A percentile compares a stretch with the other conserved stretches of the same genome.
Conservation (phyloP, 495 filamentous ascomycete genomes). For the Xylaria intraflava region DNA sequence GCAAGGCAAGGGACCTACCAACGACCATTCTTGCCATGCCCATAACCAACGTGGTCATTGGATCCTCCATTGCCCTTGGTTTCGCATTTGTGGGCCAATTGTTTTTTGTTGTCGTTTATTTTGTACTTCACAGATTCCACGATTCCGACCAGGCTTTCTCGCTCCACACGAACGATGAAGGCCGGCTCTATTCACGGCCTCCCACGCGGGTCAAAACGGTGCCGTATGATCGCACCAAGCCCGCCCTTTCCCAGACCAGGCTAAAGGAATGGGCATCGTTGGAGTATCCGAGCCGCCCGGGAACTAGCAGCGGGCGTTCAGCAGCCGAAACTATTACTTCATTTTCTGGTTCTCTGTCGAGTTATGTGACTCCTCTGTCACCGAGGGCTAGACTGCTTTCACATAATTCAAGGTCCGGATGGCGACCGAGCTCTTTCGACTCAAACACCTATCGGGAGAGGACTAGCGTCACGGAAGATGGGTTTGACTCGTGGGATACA, state of each 20-base stretch:
- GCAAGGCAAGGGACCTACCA: conserved; percentile 21
- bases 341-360: conserved; percentile 46
- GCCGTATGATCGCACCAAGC: conserved; percentile 38
- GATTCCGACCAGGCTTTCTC: conserved; percentile 18
- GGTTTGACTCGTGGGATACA: conserved; percentile 66
- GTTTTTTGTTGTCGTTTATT: conserved; percentile 34
- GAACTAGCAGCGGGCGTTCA: conserved; percentile 36
- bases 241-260: conserved; percentile 13
- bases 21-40: conserved; percentile 27
- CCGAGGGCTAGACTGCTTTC: conserved; percentile 43
- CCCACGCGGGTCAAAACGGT: conserved; percentile 38
- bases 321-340: conserved; percentile 46
- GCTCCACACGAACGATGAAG: conserved; percentile 27
- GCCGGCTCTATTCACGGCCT: conserved; percentile 11
- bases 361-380: conserved; percentile 43
- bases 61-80: conserved; percentile 35
- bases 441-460: conserved; percentile 29
- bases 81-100: conserved; percentile 36
- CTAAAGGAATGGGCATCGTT: conserved; percentile 21
- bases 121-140: conserved; percentile 23
- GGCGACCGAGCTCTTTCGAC: conserved; percentile 32
- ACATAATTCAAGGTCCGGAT: conserved; percentile 17
- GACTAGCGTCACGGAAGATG: conserved; percentile 38
- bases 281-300: conserved; percentile 29
- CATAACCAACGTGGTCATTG: conserved; percentile 28